Conservation (phyloP, 441 rosid species). For the Dalechampia spathulata region DNA sequence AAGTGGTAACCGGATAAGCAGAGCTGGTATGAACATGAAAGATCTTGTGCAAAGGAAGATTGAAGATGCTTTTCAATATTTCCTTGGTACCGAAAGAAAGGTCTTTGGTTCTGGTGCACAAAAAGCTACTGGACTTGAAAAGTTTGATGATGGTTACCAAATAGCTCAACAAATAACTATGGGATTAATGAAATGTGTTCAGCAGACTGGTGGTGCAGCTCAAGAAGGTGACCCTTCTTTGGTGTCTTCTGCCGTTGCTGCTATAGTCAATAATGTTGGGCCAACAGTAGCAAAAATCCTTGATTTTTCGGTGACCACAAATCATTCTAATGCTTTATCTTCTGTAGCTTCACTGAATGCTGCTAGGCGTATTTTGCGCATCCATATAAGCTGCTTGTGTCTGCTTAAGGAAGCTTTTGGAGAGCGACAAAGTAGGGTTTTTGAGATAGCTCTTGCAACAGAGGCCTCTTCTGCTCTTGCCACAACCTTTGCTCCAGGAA, state of each 20-base stretch:
- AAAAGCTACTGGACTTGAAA: constrained; percentile 50
- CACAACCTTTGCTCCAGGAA: constrained; percentile 57
- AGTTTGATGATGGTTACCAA: constrained; percentile 68
- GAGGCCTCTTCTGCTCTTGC: constrained; percentile 87
- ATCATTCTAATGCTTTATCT: constrained; percentile 45
- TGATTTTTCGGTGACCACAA: constrained; percentile 53
- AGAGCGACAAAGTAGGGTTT: constrained; percentile 91
- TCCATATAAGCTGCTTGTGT: constrained; percentile 75
- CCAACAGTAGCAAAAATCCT: constrained; percentile 57
- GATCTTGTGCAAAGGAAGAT: constrained; percentile 68
- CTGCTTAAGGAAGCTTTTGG: constrained; percentile 97
- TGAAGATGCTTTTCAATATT: constrained; percentile 62
- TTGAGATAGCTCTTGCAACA: constrained; percentile 95
- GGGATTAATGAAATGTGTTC: constrained; percentile 75
- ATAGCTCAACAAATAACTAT: constrained; percentile 75
- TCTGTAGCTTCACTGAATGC: constrained; percentile 41
- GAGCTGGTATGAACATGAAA: constrained; percentile 84
- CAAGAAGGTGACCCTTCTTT: constrained; percentile 98
- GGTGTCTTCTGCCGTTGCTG: constrained; percentile 96
- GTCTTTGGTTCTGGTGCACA: constrained; percentile 42
- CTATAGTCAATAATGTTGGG: constrained; percentile 70
- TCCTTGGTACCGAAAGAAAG: constrained; percentile 60
- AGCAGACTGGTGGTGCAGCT: constrained; percentile 95
- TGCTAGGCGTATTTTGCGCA: constrained; percentile 65
- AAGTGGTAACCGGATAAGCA: constrained; percentile 51